Base-by-base conservation (phyloP, 2,329 filamentous ascomycete genomes). In the Cordyceps cateniannulata region DNA sequence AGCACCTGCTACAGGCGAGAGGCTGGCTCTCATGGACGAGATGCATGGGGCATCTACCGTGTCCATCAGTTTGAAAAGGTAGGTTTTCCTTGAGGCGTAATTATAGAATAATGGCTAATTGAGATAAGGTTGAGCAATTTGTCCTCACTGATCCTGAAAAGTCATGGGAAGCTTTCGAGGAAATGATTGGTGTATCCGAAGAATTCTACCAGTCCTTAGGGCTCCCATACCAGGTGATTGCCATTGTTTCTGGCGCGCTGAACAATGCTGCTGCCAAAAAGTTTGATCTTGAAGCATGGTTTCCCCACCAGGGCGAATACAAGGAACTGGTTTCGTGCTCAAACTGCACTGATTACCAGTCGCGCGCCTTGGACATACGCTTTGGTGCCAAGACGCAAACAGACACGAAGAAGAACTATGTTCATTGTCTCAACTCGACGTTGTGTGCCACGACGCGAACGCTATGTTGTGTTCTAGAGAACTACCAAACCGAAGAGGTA, bases 331-430 rank as follows among this genome's bases (percentile, higher is more conserved):
- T 98, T 55, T 96, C 91, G 22, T 96, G 93, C 83, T 96, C 91
- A 63, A 99, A 99, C 79, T 99, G 95, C 80, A 96, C 91, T 49
- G 93, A 98, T 73, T 98, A 98, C 80, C 95, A 99, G 80, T 92
- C 91, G 25, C 85, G 95, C 61, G 93, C 92, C 67, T 83, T 99
- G 14, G 93, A 98, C 75, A 96, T 99, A 68, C 85, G 95, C 62
- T 96, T 88, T 69, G 93, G 95, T 52, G 82, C 86, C 63, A 98
- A 97, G 83, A 90, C 88, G 72, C 87, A 90, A 75, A 93, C 87
- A 29, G 91, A 93, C 66, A 81, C 83, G 62, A 88, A 73, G 75
- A 99, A 98, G 84, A 88, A 91, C 66, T 99, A 97, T 72, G 93
- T 96, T 42, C 95, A 99, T 76, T 91, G 90, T 45, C 80, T 97